Percentiles rank a stretch among this genome's conserved stretches.
These are phyloP conservation scores for Trichaptum fuscoviolaceum DNA, from an alignment of 768 basidiomycete species.

Conservation along the genomic window DNA sequence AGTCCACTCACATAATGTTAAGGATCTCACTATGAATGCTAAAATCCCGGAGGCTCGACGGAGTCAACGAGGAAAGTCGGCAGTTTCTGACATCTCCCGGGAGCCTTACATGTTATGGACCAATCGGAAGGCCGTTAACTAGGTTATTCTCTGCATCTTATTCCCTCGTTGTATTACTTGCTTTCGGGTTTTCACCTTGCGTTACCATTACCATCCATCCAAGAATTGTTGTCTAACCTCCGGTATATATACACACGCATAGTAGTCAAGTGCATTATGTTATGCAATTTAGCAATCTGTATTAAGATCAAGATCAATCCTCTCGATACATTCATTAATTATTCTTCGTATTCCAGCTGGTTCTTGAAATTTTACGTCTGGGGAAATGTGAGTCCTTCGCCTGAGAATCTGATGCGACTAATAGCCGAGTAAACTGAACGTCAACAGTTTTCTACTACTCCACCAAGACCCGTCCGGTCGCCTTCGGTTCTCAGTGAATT, in stretches of 20 bases:
- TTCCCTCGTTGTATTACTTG: background rate
- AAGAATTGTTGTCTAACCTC: background rate
- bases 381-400: background rate
- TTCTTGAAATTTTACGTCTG: background rate
- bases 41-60: slow-evolving; percentile 77
- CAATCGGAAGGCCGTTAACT: slow-evolving; percentile 64
- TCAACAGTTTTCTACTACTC: background rate
- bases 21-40: slow-evolving; percentile 68
- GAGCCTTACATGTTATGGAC: slow-evolving; percentile 89
- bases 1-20: slow-evolving; percentile 5
- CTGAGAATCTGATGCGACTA: background rate
- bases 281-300: background rate
- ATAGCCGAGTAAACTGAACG: background rate
- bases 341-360: background rate
- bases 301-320: background rate
- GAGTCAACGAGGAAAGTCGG: slow-evolving; percentile 61
- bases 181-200: background rate
- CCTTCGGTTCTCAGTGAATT: background rate
- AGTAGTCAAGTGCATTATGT: background rate
- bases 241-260: background rate
- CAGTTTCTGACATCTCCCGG: slow-evolving; percentile 58
- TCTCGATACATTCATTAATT: background rate
- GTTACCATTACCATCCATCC: background rate
- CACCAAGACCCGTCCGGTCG: background rate
- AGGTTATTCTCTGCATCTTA: background rate